Evolutionary conservation across 2,329 filamentous ascomycete genomes (phyloP).

Genomic region (Escovopsis sp.): DNA sequence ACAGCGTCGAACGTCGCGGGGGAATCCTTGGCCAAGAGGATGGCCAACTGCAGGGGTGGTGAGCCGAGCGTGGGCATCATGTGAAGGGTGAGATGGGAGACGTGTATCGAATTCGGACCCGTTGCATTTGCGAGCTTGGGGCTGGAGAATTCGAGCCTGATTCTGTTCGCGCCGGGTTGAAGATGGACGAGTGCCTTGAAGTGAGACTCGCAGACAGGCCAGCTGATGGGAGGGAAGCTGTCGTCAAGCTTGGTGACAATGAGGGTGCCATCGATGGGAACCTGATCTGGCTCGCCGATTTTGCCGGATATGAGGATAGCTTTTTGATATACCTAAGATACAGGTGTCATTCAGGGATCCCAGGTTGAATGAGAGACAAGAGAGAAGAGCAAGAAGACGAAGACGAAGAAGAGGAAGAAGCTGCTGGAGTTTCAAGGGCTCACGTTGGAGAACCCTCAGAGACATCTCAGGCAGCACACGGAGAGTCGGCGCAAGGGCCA

Average conservation of each 20-base stretch:
- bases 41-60: slow-evolving; percentile 79
- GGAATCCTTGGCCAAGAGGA: slow-evolving; percentile 79
- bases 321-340: slow-evolving; percentile 91
- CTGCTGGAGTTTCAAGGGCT: too few relatives aligned
- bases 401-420: too few relatives aligned
- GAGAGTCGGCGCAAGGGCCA: background rate
- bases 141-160: slow-evolving; percentile 78
- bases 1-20: slow-evolving; percentile 71
- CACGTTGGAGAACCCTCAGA: too few relatives aligned
- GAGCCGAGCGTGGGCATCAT: slow-evolving; percentile 67
- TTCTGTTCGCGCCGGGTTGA: slow-evolving; percentile 75
- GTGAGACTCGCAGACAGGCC: slow-evolving; percentile 78
- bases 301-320: slow-evolving; percentile 69
- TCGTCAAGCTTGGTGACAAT: slow-evolving; percentile 74
- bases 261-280: slow-evolving; percentile 61
- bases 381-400: too few relatives aligned
- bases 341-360: too few relatives aligned
- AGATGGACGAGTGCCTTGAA: slow-evolving; percentile 89
- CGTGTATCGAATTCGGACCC: slow-evolving; percentile 55
- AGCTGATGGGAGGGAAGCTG: slow-evolving; percentile 64
- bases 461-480: background rate
- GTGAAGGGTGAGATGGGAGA: slow-evolving; percentile 68
- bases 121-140: slow-evolving; percentile 62
- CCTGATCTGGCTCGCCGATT: slow-evolving; percentile 56
- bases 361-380: too few relatives aligned